phyloP scores from a whole-genome alignment of 768 basidiomycete species.

The Dioszegia aurantiaca region DNA sequence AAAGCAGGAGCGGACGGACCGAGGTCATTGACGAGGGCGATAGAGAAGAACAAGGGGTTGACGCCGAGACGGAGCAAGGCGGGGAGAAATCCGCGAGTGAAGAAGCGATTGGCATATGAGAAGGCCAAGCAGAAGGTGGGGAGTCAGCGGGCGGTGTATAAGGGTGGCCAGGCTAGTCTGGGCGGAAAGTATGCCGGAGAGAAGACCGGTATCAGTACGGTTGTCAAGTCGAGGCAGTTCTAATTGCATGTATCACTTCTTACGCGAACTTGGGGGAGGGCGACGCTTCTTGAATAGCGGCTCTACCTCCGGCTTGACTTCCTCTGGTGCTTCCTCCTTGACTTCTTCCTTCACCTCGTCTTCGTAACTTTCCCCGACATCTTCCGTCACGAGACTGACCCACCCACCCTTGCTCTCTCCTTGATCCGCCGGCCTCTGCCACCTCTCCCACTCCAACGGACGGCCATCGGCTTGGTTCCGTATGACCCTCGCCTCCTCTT shows the following conservation, averaged over 20 bases:
- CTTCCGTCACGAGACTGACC: neutral
- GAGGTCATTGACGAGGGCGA: conserved; percentile 81
- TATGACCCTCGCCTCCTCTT: conserved; percentile 21
- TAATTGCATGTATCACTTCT: conserved; percentile 27
- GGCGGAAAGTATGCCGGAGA: conserved; percentile 84
- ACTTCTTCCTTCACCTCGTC: neutral
- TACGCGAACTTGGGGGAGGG: conserved; percentile 34
- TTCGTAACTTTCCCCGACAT: neutral
- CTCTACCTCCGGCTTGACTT: conserved; percentile 8
- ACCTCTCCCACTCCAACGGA: conserved; percentile 11
- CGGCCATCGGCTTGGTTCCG: conserved; percentile 22
- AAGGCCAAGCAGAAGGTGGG: conserved; percentile 89
- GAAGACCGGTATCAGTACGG: conserved; percentile 84
- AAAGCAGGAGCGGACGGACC: conserved; percentile 60
- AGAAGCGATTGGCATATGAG: conserved; percentile 88
- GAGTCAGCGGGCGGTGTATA: conserved; percentile 89
- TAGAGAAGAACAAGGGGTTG: conserved; percentile 89
- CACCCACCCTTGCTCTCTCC: no score
- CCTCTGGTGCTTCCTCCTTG: conserved; percentile 18
- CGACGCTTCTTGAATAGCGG: conserved; percentile 54
- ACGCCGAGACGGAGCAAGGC: conserved; percentile 84
- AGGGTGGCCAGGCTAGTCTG: conserved; percentile 68
- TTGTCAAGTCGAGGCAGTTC: conserved; percentile 79
- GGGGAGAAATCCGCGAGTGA: conserved; percentile 94
- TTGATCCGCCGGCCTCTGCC: conserved; percentile 1